These are phyloP conservation scores for Aaosphaeria pasadenensis DNA, from an alignment of 2,329 filamentous ascomycete species.

Conservation along the genomic window DNA sequence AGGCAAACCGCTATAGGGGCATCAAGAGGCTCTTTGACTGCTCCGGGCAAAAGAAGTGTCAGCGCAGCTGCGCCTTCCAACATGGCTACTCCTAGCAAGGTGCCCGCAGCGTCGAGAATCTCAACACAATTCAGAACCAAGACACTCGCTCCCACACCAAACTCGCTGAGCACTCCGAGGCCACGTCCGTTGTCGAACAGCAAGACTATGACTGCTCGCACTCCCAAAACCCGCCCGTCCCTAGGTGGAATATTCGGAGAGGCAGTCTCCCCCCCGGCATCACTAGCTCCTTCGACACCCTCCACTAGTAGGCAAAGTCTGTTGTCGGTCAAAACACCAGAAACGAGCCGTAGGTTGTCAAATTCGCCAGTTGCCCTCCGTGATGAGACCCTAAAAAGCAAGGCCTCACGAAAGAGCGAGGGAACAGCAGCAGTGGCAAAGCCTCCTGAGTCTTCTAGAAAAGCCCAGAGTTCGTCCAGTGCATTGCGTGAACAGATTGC, in stretches of 20 bases:
- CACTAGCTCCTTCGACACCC: constrained; percentile 13
- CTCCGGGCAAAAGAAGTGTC: constrained; percentile 34
- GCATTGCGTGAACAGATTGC: constrained; percentile 89
- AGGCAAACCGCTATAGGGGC: constrained; percentile 13
- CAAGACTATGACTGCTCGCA: constrained; percentile 36
- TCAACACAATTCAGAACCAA: constrained; percentile 27
- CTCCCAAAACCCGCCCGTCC: constrained; percentile 28
- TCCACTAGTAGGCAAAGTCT: constrained; percentile 13
- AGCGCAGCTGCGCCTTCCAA: constrained; percentile 25
- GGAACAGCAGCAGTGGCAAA: constrained; percentile 5
- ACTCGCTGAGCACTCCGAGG: constrained; percentile 24
- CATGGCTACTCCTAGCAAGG: constrained; percentile 27
- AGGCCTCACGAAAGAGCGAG: constrained; percentile 62
- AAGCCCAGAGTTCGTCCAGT: constrained; percentile 66
- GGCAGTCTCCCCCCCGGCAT: constrained; percentile 25
- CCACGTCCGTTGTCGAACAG: constrained; percentile 29
- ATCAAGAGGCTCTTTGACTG: constrained; percentile 30
- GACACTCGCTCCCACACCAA: constrained; percentile 22
- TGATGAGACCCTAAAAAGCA: constrained; percentile 90
- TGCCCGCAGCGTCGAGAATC: constrained; percentile 31
- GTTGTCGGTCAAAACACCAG: constrained; percentile 29
- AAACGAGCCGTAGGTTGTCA: constrained; percentile 38
- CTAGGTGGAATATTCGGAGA: constrained; percentile 34
- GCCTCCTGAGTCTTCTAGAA: constrained; percentile 18
- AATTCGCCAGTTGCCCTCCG: constrained; percentile 80